phyloP scores from a whole-genome alignment of 306 rosid genomes.

The Acmispon strigosus region DNA sequence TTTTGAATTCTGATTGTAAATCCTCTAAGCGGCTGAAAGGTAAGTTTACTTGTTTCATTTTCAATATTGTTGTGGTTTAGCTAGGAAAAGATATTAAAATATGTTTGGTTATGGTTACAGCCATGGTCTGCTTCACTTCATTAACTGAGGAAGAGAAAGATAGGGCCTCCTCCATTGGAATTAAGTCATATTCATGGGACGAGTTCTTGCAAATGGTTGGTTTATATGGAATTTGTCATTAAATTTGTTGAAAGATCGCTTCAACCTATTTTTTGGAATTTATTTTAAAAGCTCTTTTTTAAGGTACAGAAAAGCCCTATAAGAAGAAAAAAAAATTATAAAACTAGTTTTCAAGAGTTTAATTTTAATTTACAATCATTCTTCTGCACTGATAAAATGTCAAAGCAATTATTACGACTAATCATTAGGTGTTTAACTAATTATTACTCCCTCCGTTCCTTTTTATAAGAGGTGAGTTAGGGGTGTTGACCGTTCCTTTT shows the following conservation, averaged over 20 bases:
- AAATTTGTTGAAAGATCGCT: neutral
- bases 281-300: too few species aligned
- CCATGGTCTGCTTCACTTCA: constrained; percentile 63
- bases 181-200: constrained; percentile 71
- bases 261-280: too few species aligned
- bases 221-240: neutral
- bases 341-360: too few species aligned
- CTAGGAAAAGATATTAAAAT: neutral
- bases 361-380: too few species aligned
- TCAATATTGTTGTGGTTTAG: neutral
- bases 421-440: too few species aligned
- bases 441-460: too few species aligned
- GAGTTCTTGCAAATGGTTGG: constrained; percentile 63
- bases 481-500: too few species aligned
- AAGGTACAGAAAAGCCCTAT: too few species aligned
- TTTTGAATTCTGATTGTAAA: constrained; percentile 45
- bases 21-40: constrained; percentile 64
- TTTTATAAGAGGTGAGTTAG: too few species aligned
- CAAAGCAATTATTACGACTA: too few species aligned
- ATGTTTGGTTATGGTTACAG: constrained; percentile 46
- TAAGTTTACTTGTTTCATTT: constrained; percentile 14
- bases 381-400: too few species aligned
- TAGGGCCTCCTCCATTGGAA: constrained; percentile 36
- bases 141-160: constrained; percentile 60
- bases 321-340: too few species aligned